Conservation (phyloP, 352 stramenopile genomes). For the Phytophthora litchii region DNA sequence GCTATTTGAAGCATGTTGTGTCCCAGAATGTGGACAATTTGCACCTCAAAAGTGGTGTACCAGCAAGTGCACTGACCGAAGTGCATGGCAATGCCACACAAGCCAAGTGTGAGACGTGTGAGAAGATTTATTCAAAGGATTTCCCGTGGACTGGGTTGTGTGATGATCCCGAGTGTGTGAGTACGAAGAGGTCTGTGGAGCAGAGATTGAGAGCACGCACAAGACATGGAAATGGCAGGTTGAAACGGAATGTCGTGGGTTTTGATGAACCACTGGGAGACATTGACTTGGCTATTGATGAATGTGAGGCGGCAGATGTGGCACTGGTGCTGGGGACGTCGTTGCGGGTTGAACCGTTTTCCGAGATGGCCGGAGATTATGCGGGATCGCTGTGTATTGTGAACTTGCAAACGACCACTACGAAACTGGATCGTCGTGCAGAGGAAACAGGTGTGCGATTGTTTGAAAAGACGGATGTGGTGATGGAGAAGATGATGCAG, state of each 20-base stretch:
- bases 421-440: conserved; percentile 72
- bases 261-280: conserved; percentile 84
- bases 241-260: conserved; percentile 80
- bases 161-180: conserved; percentile 62
- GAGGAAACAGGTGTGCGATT: conserved; percentile 70
- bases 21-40: conserved; percentile 89
- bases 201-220: conserved; percentile 70
- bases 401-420: conserved; percentile 73
- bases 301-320: conserved; percentile 78
- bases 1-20: conserved; percentile 78
- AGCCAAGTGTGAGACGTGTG: conserved; percentile 84
- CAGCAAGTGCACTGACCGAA: conserved; percentile 60
- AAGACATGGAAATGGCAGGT: conserved; percentile 72
- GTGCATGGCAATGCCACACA: conserved; percentile 86
- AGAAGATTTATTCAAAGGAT: conserved; percentile 79
- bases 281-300: conserved; percentile 80
- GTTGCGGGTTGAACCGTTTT: conserved; percentile 79
- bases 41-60: conserved; percentile 81
- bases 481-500: conserved; percentile 82
- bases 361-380: conserved; percentile 81
- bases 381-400: conserved; percentile 76
- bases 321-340: conserved; percentile 82
- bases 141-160: conserved; percentile 79
- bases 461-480: conserved; percentile 75
- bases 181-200: conserved; percentile 66